Conservation (phyloP, 805 yeast species). For the Kodamaea leandrae region DNA sequence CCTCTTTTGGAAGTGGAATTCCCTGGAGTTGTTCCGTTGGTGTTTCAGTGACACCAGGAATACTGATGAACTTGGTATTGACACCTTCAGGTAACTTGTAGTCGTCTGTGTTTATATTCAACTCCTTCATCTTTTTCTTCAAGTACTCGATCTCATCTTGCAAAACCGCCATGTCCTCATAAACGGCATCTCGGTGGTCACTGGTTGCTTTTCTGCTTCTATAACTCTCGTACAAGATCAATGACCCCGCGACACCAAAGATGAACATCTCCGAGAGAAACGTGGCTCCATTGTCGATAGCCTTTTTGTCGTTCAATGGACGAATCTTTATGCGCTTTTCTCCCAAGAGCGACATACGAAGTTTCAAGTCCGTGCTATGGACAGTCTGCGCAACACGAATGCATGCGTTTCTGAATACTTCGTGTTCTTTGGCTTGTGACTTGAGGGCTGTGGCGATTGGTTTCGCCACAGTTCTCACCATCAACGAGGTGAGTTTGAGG, state of each 20-base stretch:
- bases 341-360: slow-evolving; percentile 61
- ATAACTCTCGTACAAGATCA: slow-evolving; percentile 68
- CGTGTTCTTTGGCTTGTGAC: slow-evolving; percentile 72
- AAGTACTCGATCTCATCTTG: slow-evolving; percentile 68
- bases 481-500: slow-evolving; percentile 65
- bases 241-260: slow-evolving; percentile 75
- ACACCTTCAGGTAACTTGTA: slow-evolving; percentile 47
- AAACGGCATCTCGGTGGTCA: slow-evolving; percentile 58
- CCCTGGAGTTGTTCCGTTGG: background rate
- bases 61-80: slow-evolving; percentile 45
- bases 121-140: slow-evolving; percentile 46
- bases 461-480: slow-evolving; percentile 72
- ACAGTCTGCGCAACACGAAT: slow-evolving; percentile 68
- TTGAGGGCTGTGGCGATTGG: slow-evolving; percentile 74
- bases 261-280: slow-evolving; percentile 75
- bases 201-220: slow-evolving; percentile 65
- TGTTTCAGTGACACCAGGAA: slow-evolving; percentile 26
- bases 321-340: slow-evolving; percentile 55
- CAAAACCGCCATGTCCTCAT: slow-evolving; percentile 67
- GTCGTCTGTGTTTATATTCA: slow-evolving; percentile 45
- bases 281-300: slow-evolving; percentile 79
- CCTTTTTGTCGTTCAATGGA: slow-evolving; percentile 78
- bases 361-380: slow-evolving; percentile 60
- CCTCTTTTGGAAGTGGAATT: background rate
- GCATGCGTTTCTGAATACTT: slow-evolving; percentile 58